Percentiles rank a stretch among this genome's conserved stretches.
phyloP scores from a whole-genome alignment of 2,329 filamentous ascomycete genomes.

The Hypoxylon sp. region DNA sequence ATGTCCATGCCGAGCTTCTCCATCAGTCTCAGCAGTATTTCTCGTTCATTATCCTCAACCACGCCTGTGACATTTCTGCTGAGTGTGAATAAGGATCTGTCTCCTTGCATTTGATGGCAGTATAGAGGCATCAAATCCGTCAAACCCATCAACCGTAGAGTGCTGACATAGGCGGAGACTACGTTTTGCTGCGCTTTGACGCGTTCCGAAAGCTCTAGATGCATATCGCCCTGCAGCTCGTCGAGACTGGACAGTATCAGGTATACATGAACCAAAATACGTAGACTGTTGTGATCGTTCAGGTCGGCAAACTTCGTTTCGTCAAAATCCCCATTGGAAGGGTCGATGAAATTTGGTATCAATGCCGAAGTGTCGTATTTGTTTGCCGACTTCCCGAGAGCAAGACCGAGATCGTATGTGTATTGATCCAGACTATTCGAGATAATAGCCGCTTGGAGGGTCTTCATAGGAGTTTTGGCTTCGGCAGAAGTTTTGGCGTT shows the following conservation, averaged over 20 bases:
- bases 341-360: constrained; percentile 54
- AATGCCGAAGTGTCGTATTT: constrained; percentile 56
- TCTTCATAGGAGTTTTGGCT: constrained; percentile 74
- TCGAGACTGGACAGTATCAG: constrained; percentile 76
- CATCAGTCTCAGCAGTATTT: constrained; percentile 79
- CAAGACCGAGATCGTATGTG: constrained; percentile 69
- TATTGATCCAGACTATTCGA: constrained; percentile 69
- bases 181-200: constrained; percentile 75
- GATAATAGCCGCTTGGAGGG: constrained; percentile 81
- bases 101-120: constrained; percentile 78
- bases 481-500: constrained; percentile 68
- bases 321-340: constrained; percentile 53
- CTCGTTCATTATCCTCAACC: constrained; percentile 71
- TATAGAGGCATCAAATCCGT: constrained; percentile 88
- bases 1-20: constrained; percentile 78
- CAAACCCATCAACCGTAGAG: constrained; percentile 77
- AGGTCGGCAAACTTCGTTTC: constrained; percentile 64
- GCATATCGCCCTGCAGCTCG: constrained; percentile 60
- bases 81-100: constrained; percentile 76
- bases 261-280: constrained; percentile 75
- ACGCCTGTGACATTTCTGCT: constrained; percentile 82
- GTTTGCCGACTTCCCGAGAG: constrained; percentile 63
- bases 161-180: constrained; percentile 83
- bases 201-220: constrained; percentile 52
- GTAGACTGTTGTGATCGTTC: constrained; percentile 72